Evolutionary conservation across 2,329 filamentous ascomycete species (phyloP), one percentile per base, ranked within the genome.

Genomic region (Aureobasidium subglaciale): DNA sequence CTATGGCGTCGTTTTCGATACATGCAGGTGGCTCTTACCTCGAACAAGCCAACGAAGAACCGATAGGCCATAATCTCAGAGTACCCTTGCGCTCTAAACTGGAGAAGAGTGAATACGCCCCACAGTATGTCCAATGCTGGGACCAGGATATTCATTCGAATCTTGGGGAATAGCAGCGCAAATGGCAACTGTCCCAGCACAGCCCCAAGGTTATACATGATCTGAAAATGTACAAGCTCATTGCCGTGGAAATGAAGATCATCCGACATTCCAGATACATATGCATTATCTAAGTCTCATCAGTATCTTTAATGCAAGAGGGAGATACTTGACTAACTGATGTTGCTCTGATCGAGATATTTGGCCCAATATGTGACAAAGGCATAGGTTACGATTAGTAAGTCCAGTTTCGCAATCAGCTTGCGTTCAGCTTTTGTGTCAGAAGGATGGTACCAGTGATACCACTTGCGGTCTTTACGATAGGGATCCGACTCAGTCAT

Each of bases 361-460:
- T 80, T 81, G 46, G 76, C 73, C 75, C 78, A 82, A 59, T 81
- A 81, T 0, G 75, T 71, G 3, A 82, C 63, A 41, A 81, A 76
- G 0, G 77, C 78, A 61, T 81, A 82, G 0, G 78, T 77, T 0
- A 83, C 74, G 38, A 83, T 77, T 1, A 82, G 64, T 0, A 78
- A 63, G 58, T 83, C 80, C 13, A 83, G 71, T 62, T 83, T 83
- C 20, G 74, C 50, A 34, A 83, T 78, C 2, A 83, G 68, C 57
- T 70, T 73, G 37, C 76, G 70, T 59, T 82, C 78, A 55, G 76
- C 73, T 0, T 68, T 68, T 0, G 72, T 77, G 58, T 83, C 79
- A 6, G 74, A 67, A 16, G 53, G 73, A 67, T 2, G 76, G 65
- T 62, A 80, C 77, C 77, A 80, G 57, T 75, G 69, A 56, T 67